Conservation (phyloP, 176 grass and related monocot species). For the Avena insularis region DNA sequence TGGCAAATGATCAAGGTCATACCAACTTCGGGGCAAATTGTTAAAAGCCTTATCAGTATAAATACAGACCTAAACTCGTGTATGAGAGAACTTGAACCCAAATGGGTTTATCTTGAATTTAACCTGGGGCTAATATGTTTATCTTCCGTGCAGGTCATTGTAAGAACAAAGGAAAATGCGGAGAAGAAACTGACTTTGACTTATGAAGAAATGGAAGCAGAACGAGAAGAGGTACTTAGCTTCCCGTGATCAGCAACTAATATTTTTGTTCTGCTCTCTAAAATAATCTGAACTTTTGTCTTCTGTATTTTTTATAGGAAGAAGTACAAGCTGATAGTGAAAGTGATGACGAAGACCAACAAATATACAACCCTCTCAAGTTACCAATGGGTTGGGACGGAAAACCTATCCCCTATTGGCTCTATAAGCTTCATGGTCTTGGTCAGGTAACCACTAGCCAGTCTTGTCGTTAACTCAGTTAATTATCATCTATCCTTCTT, state of each 20-base stretch:
- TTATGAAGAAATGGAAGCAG: conserved; percentile 99
- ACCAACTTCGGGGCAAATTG: background rate
- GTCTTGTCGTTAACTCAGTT: background rate
- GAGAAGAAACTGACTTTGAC: conserved; percentile 97
- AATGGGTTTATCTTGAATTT: background rate
- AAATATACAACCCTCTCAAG: conserved; percentile 98
- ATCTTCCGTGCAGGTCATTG: conserved; percentile 56
- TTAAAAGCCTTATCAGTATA: background rate
- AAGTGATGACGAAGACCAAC: conserved; percentile 95
- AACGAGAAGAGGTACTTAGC: conserved; percentile 84
- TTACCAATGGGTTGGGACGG: conserved; percentile 99
- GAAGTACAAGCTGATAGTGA: conserved; percentile 88
- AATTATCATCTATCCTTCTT: background rate
- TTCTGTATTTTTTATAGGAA: conserved; percentile 58
- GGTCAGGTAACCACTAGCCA: conserved; percentile 70
- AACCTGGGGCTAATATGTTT: background rate
- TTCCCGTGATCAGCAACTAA: background rate
- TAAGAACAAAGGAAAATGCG: conserved; percentile 93
- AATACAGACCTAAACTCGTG: background rate
- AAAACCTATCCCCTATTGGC: conserved; percentile 99
- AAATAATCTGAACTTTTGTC: background rate
- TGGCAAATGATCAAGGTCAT: background rate
- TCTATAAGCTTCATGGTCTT: conserved; percentile 98
- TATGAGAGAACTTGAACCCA: background rate
- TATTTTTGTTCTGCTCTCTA: background rate